Base-by-base conservation (phyloP, 805 yeast species). In the Sungouiozyma intestinalis region DNA sequence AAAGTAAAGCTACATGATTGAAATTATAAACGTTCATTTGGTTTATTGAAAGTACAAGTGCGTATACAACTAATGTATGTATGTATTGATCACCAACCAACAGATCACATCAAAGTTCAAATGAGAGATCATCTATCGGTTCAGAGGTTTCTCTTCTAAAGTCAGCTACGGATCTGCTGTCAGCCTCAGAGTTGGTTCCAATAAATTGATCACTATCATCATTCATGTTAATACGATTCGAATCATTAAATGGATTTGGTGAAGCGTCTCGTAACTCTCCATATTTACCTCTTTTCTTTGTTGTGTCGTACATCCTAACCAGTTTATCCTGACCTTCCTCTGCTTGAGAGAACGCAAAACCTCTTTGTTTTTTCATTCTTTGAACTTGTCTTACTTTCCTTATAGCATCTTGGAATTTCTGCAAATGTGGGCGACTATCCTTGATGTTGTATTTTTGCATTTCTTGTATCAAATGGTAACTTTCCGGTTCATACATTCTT, bases 361-460 rank as follows among this genome's bases (percentile, higher is more conserved):
- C 99, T 65, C 97, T 79, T 65, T 92, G 98, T 57, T 92, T 92
- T 60, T 94, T 84, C 85, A 92, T 90, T 63, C 99, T 76, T 63
- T 90, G 95, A 33, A 92, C 97, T 64, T 94, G 99, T 64, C 99
- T 81, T 18, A 92, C 97, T 58, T 87, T 92, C 57, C 97, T 74
- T 43, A 92, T 92, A 4, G 97, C 97, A 61, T 83, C 87, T 63
- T 92, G 98, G 72, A 92, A 92, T 49, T 88, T 94, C 52, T 87
- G 95, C 74, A 88, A 78, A 52, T 96, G 77, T n/a, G 99, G 98
- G 49, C 95, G 74, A 62, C 84, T 84, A 59, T 90, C 96, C 47
- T 84, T 90, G 47, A 87, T 84, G 55, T 90, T 88, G 64, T 80
- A 87, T 66, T 92, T 92, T 64, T 92, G 99, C 60, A 92, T 85